Base-by-base conservation (phyloP, 345 rosid genomes). In the Murraya paniculata region DNA sequence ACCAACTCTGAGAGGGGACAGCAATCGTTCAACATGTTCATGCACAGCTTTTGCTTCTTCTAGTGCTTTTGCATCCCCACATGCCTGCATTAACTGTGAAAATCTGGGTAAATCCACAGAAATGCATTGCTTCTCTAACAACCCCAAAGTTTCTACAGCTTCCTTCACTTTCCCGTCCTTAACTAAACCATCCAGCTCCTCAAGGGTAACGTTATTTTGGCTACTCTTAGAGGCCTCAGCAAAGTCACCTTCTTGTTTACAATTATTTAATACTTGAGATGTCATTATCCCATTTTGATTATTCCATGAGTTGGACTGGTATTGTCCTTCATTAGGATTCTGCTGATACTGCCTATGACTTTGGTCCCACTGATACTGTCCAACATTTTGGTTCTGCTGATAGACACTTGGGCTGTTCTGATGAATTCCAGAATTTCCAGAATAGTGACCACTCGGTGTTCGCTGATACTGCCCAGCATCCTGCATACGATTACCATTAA, bases 11-110 rank as follows among this genome's bases (percentile, higher is more conserved):
- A 91, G 77, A 79, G 85, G 82, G 4, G 81, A 70, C 31, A 68
- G 48, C 1, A 78, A 82, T 75, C 85, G 81, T 59, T 39, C 53
- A 56, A 91, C 79, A 78, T 84, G 71, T 72, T 89, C 81, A 61
- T 92, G 92, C 80, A 91, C 86, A 60, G 50, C 64, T 81, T 86
- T 88, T 41, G 94, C 98, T 79, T 93, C 94, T 77, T 90, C 69
- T 35, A 86, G 71, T 79, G 88, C 89, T 75, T 88, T 86, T 58
- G 75, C 85, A 65, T 95, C 91, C 8, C 90, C 96, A 77, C 97
- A 95, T 3, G 79, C 81, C 72, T 84, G 80, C 39, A 93, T 88
- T 83, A 95, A 82, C 45, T 68, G 75, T 74, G 90, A 78, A 56
- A 84, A 83, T n/a, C 82, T 78, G 62, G 74, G 64, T 61, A 84